Conservation (phyloP, 768 basidiomycete genomes). For the Phaeotremella fagi region DNA sequence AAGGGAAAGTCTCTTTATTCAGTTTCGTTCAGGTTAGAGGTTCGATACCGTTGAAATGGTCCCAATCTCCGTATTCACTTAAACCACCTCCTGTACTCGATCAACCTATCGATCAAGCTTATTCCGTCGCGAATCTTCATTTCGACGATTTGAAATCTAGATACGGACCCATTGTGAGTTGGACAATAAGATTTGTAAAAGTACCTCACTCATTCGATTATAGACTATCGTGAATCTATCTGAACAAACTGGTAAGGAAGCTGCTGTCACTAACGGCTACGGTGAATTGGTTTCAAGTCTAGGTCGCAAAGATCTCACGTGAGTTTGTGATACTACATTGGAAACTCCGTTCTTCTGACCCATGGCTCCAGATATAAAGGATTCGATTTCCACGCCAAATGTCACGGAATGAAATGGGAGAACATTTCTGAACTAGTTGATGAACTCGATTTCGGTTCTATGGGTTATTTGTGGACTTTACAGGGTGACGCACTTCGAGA, state of each 20-base stretch:
- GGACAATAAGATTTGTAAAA: neutral
- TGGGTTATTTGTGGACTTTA: slow-evolving; percentile 87
- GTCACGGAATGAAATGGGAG: slow-evolving; percentile 94
- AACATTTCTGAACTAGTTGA: slow-evolving; percentile 75
- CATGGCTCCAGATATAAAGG: slow-evolving; percentile 36
- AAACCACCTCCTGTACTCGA: slow-evolving; percentile 84
- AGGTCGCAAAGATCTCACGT: slow-evolving; percentile 45
- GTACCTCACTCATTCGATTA: neutral
- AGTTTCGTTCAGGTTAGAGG: slow-evolving; percentile 87
- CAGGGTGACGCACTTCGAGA: slow-evolving; percentile 64
- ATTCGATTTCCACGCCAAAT: slow-evolving; percentile 92
- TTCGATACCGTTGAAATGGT: slow-evolving; percentile 92
- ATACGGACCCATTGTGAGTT: slow-evolving; percentile 74
- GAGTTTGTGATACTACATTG: slow-evolving; percentile 4
- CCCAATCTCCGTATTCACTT: slow-evolving; percentile 75
- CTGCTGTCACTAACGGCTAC: slow-evolving; percentile 70
- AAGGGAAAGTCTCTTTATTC: slow-evolving; percentile 70
- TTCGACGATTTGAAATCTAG: slow-evolving; percentile 60
- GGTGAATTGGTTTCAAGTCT: slow-evolving; percentile 60
- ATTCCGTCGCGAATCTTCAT: slow-evolving; percentile 67
- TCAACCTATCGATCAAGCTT: slow-evolving; percentile 66
- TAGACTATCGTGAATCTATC: slow-evolving; percentile 84
- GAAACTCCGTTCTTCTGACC: neutral
- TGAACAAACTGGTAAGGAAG: slow-evolving; percentile 86
- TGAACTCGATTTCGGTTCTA: slow-evolving; percentile 70